A percentile compares a stretch with the other conserved stretches of the same genome.
These are phyloP conservation scores for Polygonum maritimum DNA, from an alignment of 148 eudicot species.

Conservation along the genomic window DNA sequence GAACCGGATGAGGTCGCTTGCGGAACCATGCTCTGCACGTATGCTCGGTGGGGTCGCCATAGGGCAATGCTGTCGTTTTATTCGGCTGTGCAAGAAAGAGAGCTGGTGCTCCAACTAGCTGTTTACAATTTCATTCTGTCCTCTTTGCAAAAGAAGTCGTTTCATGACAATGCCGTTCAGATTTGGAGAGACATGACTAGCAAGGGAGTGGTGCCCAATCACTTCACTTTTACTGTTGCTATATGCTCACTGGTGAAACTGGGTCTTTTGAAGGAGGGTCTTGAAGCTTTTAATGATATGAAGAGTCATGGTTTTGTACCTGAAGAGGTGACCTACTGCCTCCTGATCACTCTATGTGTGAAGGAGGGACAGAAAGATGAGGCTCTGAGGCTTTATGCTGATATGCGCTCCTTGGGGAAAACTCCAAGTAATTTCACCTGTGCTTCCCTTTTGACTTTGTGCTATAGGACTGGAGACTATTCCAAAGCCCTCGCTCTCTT, in stretches of 20 bases:
- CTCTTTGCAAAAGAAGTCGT: conserved; percentile 79
- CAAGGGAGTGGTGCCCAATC: conserved; percentile 47
- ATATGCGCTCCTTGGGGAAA: conserved; percentile 46
- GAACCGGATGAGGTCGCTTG: conserved; percentile 96
- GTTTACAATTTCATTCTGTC: conserved; percentile 92
- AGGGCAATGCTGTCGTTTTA: conserved; percentile 85
- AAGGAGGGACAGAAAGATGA: conserved; percentile 41
- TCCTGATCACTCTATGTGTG: conserved; percentile 42
- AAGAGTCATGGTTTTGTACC: conserved; percentile 59
- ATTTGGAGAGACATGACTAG: conserved; percentile 60
- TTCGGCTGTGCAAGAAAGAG: conserved; percentile 66
- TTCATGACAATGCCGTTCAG: conserved; percentile 44
- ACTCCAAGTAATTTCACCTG: conserved; percentile 82
- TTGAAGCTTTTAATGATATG: conserved; percentile 52
- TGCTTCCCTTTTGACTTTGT: conserved; percentile 66
- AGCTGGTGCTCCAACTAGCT: conserved; percentile 47
- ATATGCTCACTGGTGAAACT: conserved; percentile 65
- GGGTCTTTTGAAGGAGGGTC: conserved; percentile 56
- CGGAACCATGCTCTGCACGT: conserved; percentile 92
- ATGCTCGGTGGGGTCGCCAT: conserved; percentile 94
- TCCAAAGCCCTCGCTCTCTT: conserved; percentile 73
- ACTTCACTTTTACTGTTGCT: conserved; percentile 69
- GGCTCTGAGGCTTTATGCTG: conserved; percentile 59
- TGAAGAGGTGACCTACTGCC: conserved; percentile 81
- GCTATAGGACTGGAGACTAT: conserved; percentile 68